A percentile compares a stretch with the other conserved stretches of the same genome.
Evolutionary conservation across 331 rosid genomes (phyloP).

Genomic region (Stylosanthes scabra): DNA sequence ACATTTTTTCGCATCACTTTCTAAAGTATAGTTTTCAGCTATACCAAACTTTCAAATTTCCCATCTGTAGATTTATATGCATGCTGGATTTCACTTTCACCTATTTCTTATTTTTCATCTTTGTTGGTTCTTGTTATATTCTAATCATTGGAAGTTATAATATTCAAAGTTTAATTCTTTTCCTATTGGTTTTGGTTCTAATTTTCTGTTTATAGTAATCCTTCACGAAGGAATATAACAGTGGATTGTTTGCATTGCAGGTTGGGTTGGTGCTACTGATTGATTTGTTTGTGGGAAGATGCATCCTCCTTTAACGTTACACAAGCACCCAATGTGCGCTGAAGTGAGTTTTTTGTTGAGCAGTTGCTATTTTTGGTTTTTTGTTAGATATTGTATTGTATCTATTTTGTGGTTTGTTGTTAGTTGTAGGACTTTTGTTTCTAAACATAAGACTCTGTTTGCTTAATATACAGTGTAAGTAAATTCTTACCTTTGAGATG

Average conservation of each 20-base stretch:
- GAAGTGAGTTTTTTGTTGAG: constrained; percentile 63
- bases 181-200: constrained; percentile 5
- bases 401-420: too few relatives aligned
- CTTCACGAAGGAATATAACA: background rate
- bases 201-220: background rate
- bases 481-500: too few relatives aligned
- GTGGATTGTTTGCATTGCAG: constrained; percentile 26
- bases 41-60: background rate
- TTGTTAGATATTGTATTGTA: constrained; percentile 15
- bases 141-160: background rate
- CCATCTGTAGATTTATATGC: background rate
- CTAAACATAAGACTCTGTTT: constrained; percentile 7
- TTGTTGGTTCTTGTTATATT: background rate
- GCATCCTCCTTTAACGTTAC: constrained; percentile 96
- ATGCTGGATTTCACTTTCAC: background rate
- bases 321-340: constrained; percentile 94
- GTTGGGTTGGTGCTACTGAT: constrained; percentile 35
- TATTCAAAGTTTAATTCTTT: constrained; percentile 27
- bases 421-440: constrained; percentile 24
- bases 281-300: constrained; percentile 48
- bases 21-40: background rate
- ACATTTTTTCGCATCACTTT: background rate
- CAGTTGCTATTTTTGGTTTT: background rate
- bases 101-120: background rate
- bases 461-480: background rate